Conservation (phyloP, 441 rosid genomes). For the Croton setiger region DNA sequence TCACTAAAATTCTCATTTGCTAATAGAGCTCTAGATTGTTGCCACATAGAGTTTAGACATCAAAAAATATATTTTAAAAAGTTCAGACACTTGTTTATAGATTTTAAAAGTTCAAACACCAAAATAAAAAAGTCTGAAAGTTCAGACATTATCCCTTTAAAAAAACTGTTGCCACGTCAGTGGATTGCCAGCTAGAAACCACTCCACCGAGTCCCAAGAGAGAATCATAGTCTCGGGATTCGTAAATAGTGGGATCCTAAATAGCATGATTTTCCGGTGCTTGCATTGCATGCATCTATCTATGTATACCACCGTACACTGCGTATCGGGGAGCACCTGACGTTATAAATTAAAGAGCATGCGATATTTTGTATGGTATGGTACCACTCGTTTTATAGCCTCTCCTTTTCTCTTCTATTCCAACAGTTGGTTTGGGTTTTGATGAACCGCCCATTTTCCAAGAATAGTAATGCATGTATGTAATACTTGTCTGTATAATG, state of each 20-base stretch:
- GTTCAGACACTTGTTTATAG: no score
- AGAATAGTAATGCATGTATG: no score
- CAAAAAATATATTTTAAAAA: no score
- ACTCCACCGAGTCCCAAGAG: conserved; percentile 38
- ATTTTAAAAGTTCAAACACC: no score
- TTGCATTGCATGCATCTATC: conserved; percentile 10
- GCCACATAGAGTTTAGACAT: no score
- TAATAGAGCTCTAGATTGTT: no score
- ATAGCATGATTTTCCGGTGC: conserved; percentile 31
- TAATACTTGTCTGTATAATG: no score
- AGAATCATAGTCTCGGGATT: conserved; percentile 38
- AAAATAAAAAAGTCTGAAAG: no score
- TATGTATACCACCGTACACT: conserved; percentile 19
- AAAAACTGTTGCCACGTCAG: conserved; percentile 28
- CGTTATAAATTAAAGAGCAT: neutral
- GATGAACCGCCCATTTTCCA: neutral
- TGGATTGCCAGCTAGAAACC: conserved; percentile 46
- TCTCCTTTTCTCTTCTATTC: neutral
- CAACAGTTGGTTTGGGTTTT: neutral
- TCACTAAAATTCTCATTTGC: no score
- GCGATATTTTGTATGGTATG: conserved; percentile 2
- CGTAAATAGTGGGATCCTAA: conserved; percentile 27
- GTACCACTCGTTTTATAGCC: neutral
- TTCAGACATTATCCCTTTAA: no score
- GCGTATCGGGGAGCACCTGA: conserved; percentile 9